phyloP scores from a whole-genome alignment of 495 filamentous ascomycete species.

The Penicillium manginii region DNA sequence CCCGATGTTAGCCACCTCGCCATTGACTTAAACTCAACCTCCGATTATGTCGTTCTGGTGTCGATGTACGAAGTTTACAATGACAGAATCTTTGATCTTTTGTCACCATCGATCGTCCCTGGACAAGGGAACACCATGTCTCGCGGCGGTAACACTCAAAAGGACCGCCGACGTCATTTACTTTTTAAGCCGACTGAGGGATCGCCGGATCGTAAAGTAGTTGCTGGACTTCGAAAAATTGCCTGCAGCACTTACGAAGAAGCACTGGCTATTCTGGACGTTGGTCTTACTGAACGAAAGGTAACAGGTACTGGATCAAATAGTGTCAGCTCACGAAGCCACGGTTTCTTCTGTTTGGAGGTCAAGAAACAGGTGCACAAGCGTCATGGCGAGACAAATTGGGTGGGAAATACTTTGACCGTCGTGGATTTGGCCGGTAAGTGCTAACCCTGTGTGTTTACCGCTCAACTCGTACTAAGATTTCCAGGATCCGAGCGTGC shows the following conservation, averaged over 20 bases:
- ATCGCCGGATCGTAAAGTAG: slow-evolving; percentile 85
- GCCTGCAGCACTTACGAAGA: slow-evolving; percentile 84
- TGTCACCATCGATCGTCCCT: slow-evolving; percentile 58
- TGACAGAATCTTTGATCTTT: slow-evolving; percentile 93
- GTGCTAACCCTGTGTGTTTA: slow-evolving; percentile 9
- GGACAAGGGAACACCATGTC: slow-evolving; percentile 45
- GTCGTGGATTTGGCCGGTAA: slow-evolving; percentile 90
- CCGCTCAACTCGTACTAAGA: slow-evolving; percentile 17
- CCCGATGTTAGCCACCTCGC: slow-evolving; percentile 75
- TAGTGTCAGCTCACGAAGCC: slow-evolving; percentile 83
- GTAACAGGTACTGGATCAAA: slow-evolving; percentile 92
- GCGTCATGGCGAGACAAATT: slow-evolving; percentile 57
- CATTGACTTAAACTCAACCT: slow-evolving; percentile 66
- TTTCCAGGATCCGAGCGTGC: slow-evolving; percentile 79
- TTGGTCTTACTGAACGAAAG: slow-evolving; percentile 82
- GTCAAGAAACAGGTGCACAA: slow-evolving; percentile 77
- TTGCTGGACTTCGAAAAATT: slow-evolving; percentile 88
- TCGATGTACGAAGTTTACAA: slow-evolving; percentile 99
- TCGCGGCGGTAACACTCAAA: slow-evolving; percentile 49
- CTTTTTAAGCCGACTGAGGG: slow-evolving; percentile 87
- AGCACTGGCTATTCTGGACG: slow-evolving; percentile 87
- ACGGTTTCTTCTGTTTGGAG: slow-evolving; percentile 96
- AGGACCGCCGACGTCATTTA: slow-evolving; percentile 75
- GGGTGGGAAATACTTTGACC: slow-evolving; percentile 81
- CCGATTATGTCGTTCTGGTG: slow-evolving; percentile 86